Conservation (phyloP, 768 basidiomycete species). For the Boletus sp. region DNA sequence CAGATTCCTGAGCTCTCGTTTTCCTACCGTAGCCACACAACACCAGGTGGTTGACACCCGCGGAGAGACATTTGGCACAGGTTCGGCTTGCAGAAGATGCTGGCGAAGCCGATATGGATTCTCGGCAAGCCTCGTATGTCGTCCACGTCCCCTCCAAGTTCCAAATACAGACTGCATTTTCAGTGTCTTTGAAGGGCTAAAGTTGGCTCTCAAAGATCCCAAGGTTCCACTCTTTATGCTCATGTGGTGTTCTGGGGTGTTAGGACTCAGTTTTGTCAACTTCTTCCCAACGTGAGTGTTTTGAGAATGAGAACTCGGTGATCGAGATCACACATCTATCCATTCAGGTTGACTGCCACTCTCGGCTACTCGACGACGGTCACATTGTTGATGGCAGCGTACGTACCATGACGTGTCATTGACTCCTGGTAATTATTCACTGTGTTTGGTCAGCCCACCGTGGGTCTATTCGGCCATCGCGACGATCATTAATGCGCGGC, state of each 20-base stretch:
- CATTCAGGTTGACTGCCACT: conserved; percentile 50
- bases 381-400: conserved; percentile 60
- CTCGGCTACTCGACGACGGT: conserved; percentile 61
- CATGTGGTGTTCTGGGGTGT: conserved; percentile 51
- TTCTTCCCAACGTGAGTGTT: conserved; percentile 52
- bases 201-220: conserved; percentile 55
- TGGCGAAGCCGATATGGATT: conserved; percentile 64
- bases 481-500: conserved; percentile 52
- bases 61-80: conserved; percentile 57
- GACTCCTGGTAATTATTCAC: neutral
- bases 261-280: conserved; percentile 59
- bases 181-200: conserved; percentile 32
- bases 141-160: neutral
- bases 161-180: neutral
- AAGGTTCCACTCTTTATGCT: conserved; percentile 53
- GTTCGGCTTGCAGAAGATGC: conserved; percentile 66
- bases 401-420: conserved; percentile 18
- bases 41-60: conserved; percentile 54
- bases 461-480: conserved; percentile 55
- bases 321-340: neutral
- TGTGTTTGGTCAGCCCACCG: conserved; percentile 45
- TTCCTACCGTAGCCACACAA: conserved; percentile 48
- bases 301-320: neutral
- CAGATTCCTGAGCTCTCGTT: neutral
- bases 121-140: conserved; percentile 53